phyloP scores from a whole-genome alignment of 768 basidiomycete species.

The Coprinopsis cinerea region DNA sequence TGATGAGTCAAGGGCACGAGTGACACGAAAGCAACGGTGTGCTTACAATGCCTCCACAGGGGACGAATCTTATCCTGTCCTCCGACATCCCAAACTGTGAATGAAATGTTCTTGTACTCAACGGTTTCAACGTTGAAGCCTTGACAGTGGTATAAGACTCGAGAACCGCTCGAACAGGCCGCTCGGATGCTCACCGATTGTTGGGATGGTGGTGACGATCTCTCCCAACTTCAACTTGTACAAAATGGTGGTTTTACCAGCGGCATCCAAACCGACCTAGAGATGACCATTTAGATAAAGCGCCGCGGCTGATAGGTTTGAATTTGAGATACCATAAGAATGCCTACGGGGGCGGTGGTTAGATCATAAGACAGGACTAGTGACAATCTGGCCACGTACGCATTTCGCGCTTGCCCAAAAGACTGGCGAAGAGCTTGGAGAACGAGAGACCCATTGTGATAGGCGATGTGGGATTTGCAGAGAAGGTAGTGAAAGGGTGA shows the following conservation, averaged over 20 bases:
- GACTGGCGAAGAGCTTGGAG: conserved; percentile 68
- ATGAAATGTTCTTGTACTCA: conserved; percentile 99
- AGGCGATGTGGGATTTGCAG: conserved; percentile 17
- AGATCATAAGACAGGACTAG: no score
- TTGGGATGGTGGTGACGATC: conserved; percentile 99
- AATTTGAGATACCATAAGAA: conserved; percentile 78
- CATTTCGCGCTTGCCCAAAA: conserved; percentile 99
- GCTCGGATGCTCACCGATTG: conserved; percentile 72
- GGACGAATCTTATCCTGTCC: conserved; percentile 99
- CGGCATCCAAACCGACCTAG: conserved; percentile 98
- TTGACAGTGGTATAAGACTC: conserved; percentile 29
- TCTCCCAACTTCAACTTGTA: conserved; percentile 99
- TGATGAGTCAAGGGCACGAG: conserved; percentile 13
- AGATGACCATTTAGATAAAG: conserved; percentile 12
- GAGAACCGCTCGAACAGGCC: conserved; percentile 10
- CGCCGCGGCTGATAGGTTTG: conserved; percentile 17
- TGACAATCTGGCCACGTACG: no score
- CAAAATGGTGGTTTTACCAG: conserved; percentile 96
- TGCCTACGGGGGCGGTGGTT: no score
- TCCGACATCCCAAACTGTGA: conserved; percentile 99
- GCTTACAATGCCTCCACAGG: conserved; percentile 99
- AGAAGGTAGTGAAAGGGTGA: conserved; percentile 26
- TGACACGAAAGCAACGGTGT: conserved; percentile 14
- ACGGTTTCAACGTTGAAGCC: conserved; percentile 99
- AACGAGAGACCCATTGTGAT: conserved; percentile 72